Evolutionary conservation across 2,329 filamentous ascomycete species (phyloP).

Genomic region (Colletotrichum orbiculare): DNA sequence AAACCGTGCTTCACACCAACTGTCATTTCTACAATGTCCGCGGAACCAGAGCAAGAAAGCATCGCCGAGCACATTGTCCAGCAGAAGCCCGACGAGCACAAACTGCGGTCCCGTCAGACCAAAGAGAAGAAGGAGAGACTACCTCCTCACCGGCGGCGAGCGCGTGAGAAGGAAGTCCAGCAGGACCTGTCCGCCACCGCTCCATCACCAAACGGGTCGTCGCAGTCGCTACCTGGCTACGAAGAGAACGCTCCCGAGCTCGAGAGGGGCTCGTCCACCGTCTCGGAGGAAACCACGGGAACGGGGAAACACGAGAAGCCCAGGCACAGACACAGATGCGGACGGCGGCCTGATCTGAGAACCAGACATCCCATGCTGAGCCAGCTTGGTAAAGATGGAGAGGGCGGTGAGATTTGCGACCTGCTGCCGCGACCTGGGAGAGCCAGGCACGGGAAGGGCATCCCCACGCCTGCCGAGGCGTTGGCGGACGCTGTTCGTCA

Average conservation of each 20-base stretch:
- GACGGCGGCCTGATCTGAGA: not conserved
- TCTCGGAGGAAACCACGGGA: not conserved
- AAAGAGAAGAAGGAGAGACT: too few relatives aligned
- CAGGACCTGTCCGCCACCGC: too few relatives aligned
- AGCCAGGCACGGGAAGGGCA: not conserved
- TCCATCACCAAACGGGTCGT: not conserved
- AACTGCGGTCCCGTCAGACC: too few relatives aligned
- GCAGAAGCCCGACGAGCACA: too few relatives aligned
- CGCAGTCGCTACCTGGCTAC: not conserved
- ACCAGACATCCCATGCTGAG: not conserved
- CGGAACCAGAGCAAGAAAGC: not conserved
- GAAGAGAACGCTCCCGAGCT: not conserved
- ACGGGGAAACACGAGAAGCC: not conserved
- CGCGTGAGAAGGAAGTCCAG: too few relatives aligned
- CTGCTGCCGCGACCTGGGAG: not conserved
- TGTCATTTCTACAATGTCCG: not conserved
- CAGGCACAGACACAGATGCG: not conserved
- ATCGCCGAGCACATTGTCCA: not conserved
- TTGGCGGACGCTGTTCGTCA: constrained; percentile 12
- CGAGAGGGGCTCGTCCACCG: not conserved
- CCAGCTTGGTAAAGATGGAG: too few relatives aligned
- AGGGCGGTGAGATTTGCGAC: too few relatives aligned
- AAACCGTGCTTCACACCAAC: too few relatives aligned
- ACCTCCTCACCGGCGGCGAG: too few relatives aligned
- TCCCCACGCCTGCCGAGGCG: not conserved